These are phyloP conservation scores for Colletotrichum sp. DNA, from an alignment of 2,329 filamentous ascomycete species.

Conservation along the genomic window DNA sequence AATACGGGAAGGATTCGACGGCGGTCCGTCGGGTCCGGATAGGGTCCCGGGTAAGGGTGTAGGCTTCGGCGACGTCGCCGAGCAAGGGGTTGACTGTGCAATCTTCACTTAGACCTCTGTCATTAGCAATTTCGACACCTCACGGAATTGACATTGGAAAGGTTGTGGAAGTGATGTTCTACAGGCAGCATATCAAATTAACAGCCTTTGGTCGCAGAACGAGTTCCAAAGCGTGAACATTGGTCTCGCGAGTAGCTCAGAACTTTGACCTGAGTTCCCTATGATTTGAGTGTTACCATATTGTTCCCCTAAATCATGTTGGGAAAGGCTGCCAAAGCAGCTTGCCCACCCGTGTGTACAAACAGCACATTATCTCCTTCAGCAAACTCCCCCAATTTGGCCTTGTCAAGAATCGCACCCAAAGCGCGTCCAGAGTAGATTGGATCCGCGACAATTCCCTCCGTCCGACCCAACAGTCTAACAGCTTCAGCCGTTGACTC, in stretches of 20 bases:
- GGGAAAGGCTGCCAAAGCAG: not conserved
- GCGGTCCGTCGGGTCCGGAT: rapidly evolving
- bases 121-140: too few relatives aligned
- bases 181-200: too few relatives aligned
- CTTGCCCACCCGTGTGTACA: not conserved
- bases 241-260: rapidly evolving
- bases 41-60: too few relatives aligned
- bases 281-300: not conserved
- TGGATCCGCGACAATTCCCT: not conserved
- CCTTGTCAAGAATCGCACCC: not conserved
- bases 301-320: not conserved
- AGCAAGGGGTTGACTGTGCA: not conserved
- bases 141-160: rapidly evolving
- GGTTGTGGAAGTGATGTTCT: rapidly evolving
- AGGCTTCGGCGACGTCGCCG: not conserved
- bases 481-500: not conserved
- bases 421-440: not conserved
- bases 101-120: rapidly evolving
- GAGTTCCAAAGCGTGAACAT: too few relatives aligned
- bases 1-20: rapidly evolving
- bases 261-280: not conserved
- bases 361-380: not conserved
- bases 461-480: not conserved
- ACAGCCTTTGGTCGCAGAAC: too few relatives aligned
- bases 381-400: not conserved